A percentile compares a stretch with the other conserved stretches of the same genome.
Conservation (phyloP, 2,329 filamentous ascomycete genomes). For the Pseudopyricularia javanii region DNA sequence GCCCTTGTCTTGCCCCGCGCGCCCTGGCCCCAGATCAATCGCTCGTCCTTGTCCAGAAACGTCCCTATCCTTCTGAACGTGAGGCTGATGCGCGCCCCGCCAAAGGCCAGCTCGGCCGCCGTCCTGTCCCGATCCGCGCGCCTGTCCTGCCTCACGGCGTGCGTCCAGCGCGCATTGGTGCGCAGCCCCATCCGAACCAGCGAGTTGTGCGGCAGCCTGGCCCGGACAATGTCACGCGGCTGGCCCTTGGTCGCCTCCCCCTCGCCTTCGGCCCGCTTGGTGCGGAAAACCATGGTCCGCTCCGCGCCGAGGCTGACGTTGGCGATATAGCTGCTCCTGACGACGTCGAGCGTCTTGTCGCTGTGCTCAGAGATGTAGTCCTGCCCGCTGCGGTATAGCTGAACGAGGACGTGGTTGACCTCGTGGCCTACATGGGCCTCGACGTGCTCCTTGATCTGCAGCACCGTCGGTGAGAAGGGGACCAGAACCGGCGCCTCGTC, state of each 20-base stretch:
- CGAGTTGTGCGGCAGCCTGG: conserved; percentile 75
- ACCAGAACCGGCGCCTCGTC: conserved; percentile 74
- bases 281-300: conserved; percentile 79
- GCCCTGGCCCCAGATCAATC: conserved; percentile 82
- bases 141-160: conserved; percentile 85
- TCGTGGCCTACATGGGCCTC: conserved; percentile 65
- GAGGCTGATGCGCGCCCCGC: conserved; percentile 72
- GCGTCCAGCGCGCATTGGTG: conserved; percentile 81
- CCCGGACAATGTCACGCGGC: conserved; percentile 50
- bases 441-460: conserved; percentile 52
- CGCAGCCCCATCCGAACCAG: conserved; percentile 69
- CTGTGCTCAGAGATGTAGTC: conserved; percentile 96
- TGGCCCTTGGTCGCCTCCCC: conserved; percentile 4
- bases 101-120: conserved; percentile 56
- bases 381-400: conserved; percentile 76
- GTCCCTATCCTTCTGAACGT: conserved; percentile 88
- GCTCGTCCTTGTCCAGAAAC: conserved; percentile 54
- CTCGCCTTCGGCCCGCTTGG: conserved; percentile 45
- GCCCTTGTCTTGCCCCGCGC: conserved; percentile 55
- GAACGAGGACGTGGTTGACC: conserved; percentile 86
- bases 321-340: conserved; percentile 67
- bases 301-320: conserved; percentile 92
- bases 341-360: conserved; percentile 92
- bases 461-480: conserved; percentile 63
- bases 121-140: conserved; percentile 56